Evolutionary conservation across 1,139 yeast genomes (phyloP).

Genomic region (Yamadazyma kanchanaburiensis): DNA sequence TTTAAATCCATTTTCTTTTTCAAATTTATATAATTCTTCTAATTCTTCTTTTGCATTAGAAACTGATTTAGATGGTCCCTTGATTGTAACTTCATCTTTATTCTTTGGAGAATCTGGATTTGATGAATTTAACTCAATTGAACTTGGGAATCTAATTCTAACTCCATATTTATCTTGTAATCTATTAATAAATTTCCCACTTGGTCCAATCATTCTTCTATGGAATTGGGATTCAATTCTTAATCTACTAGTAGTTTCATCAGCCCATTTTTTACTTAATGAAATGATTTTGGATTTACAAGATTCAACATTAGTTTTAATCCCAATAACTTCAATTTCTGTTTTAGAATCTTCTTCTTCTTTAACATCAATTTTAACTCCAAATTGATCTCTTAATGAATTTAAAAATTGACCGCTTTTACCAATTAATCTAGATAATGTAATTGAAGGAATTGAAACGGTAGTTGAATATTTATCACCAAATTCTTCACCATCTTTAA

Average conservation of each 20-base stretch:
- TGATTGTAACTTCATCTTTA: slow-evolving; percentile 69
- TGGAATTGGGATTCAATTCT: slow-evolving; percentile 77
- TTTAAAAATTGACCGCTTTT: slow-evolving; percentile 77
- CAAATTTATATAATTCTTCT: slow-evolving; percentile 78
- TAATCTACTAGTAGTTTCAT: slow-evolving; percentile 65
- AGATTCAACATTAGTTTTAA: slow-evolving; percentile 74
- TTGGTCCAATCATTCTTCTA: slow-evolving; percentile 79
- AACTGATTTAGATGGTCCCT: slow-evolving; percentile 92
- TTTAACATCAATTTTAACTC: slow-evolving; percentile 69
- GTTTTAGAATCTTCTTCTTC: slow-evolving; percentile 38
- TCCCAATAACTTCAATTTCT: slow-evolving; percentile 65
- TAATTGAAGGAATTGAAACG: slow-evolving; percentile 55
- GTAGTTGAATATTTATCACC: slow-evolving; percentile 55
- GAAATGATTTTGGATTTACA: slow-evolving; percentile 59
- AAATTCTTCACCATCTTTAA: slow-evolving; percentile 64
- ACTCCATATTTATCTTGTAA: slow-evolving; percentile 89
- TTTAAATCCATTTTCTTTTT: slow-evolving; percentile 79
- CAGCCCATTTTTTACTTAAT: slow-evolving; percentile 76
- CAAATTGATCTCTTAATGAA: slow-evolving; percentile 69
- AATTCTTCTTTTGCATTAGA: slow-evolving; percentile 84
- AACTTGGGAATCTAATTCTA: slow-evolving; percentile 68
- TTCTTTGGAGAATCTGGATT: slow-evolving; percentile 35
- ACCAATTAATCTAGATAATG: slow-evolving; percentile 82
- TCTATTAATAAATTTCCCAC: slow-evolving; percentile 78
- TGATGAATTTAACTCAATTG: slow-evolving; percentile 23